These are phyloP conservation scores for Metahyphopichia silvanorum DNA, from an alignment of 805 yeast genomes.

Conservation along the genomic window DNA sequence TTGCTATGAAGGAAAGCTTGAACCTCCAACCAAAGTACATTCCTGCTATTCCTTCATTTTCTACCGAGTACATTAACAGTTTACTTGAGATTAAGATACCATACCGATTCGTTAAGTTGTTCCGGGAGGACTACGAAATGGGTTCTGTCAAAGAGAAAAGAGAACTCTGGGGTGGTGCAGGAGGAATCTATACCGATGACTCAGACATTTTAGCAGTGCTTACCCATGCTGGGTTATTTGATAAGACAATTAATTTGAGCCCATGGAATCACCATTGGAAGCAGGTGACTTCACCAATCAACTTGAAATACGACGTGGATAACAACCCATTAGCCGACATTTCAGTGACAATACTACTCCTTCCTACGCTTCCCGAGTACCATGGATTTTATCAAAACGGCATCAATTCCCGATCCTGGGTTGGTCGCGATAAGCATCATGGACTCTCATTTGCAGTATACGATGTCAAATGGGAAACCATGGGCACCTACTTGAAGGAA, in stretches of 20 bases:
- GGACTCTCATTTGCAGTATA: slow-evolving; percentile 73
- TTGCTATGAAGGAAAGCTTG: slow-evolving; percentile 18
- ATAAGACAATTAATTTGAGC: slow-evolving; percentile 28
- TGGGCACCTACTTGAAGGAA: slow-evolving; percentile 26
- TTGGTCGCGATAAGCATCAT: slow-evolving; percentile 51
- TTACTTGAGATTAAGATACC: slow-evolving; percentile 58
- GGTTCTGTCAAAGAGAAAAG: slow-evolving; percentile 33
- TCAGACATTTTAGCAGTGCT: slow-evolving; percentile 76
- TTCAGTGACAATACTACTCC: slow-evolving; percentile 53
- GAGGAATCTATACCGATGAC: slow-evolving; percentile 91
- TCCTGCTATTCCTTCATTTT: slow-evolving; percentile 37
- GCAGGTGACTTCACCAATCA: slow-evolving; percentile 18
- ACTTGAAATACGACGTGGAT: slow-evolving; percentile 16
- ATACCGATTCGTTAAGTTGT: slow-evolving; percentile 33
- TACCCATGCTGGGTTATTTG: slow-evolving; percentile 69
- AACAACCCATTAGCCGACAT: slow-evolving; percentile 43
- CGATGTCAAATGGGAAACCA: slow-evolving; percentile 46
- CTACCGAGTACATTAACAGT: slow-evolving; percentile 33
- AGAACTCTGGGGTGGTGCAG: slow-evolving; percentile 74
- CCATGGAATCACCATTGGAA: slow-evolving; percentile 32
- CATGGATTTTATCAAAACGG: slow-evolving; percentile 66
- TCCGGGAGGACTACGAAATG: slow-evolving; percentile 37
- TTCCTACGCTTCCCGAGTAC: slow-evolving; percentile 70
- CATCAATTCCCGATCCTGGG: slow-evolving; percentile 75
- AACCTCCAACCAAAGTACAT: slow-evolving; percentile 23